These are phyloP conservation scores for Nigrospora osmanthi DNA, from an alignment of 2,329 filamentous ascomycete genomes.

Conservation along the genomic window DNA sequence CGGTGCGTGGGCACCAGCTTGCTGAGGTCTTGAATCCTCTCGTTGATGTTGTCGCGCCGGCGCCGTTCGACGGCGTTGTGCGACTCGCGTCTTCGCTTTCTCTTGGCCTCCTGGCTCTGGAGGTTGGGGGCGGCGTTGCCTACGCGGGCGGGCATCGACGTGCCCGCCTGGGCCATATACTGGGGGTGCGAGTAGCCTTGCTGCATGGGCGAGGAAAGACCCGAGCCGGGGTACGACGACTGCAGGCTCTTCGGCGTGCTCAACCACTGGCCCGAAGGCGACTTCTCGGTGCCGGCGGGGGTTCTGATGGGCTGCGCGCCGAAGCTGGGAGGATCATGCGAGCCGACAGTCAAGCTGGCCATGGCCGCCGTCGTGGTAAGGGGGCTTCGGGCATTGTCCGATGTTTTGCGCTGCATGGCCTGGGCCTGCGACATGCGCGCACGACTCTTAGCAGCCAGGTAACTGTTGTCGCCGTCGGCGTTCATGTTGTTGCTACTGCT, in stretches of 20 bases:
- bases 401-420: conserved; percentile 63
- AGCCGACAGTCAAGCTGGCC: conserved; percentile 60
- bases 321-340: conserved; percentile 63
- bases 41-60: conserved; percentile 95
- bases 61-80: conserved; percentile 95
- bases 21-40: conserved; percentile 93
- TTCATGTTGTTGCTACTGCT: too few relatives aligned
- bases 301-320: conserved; percentile 72
- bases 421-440: conserved; percentile 37
- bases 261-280: conserved; percentile 82
- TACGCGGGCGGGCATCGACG: conserved; percentile 85
- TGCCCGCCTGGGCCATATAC: conserved; percentile 80
- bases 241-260: conserved; percentile 70
- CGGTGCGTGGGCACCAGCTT: conserved; percentile 87
- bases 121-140: conserved; percentile 47
- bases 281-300: conserved; percentile 61
- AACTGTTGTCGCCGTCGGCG: conserved; percentile 38
- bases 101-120: conserved; percentile 79
- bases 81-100: conserved; percentile 82
- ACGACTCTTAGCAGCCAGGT: conserved; percentile 49
- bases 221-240: conserved; percentile 81
- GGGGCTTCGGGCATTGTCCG: conserved; percentile 64
- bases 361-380: conserved; percentile 71
- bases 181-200: conserved; percentile 62
- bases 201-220: conserved; percentile 75